Evolutionary conservation across 371 early-diverging fungal species (phyloP).

Genomic region (Circinella minor): DNA sequence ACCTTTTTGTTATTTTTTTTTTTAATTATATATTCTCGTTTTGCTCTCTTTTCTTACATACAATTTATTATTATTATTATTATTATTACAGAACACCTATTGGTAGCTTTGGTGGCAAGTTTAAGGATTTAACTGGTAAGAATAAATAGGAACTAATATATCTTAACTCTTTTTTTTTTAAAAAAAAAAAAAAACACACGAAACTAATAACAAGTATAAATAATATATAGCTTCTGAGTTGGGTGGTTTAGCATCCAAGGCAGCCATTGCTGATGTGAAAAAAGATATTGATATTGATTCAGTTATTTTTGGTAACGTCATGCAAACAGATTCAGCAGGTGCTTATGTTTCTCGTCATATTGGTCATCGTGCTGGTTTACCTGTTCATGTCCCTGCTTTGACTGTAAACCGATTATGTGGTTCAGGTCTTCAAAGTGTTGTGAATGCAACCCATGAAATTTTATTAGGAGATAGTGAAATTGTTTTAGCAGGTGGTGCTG

Average conservation of each 20-base stretch:
- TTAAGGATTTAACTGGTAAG: constrained; percentile 71
- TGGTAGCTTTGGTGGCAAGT: constrained; percentile 88
- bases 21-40: too few species aligned
- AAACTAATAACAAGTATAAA: background rate
- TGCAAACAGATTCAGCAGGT: constrained; percentile 84
- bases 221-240: constrained; percentile 77
- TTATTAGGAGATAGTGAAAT: constrained; percentile 80
- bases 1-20: background rate
- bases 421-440: constrained; percentile 94
- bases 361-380: constrained; percentile 86
- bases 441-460: constrained; percentile 94
- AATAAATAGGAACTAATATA: background rate
- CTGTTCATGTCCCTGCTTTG: constrained; percentile 82
- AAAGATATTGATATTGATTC: constrained; percentile 78
- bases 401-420: constrained; percentile 97
- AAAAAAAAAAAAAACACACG: background rate
- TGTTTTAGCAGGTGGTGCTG: constrained; percentile 92
- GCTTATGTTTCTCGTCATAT: constrained; percentile 94
- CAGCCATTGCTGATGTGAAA: constrained; percentile 82
- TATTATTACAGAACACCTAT: constrained; percentile 62
- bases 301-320: constrained; percentile 95
- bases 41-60: too few species aligned
- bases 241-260: constrained; percentile 90
- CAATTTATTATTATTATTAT: background rate
- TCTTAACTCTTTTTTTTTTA: background rate